Conservation (phyloP, 139 green algal genomes). For the Tetradesmus lagerheimii region DNA sequence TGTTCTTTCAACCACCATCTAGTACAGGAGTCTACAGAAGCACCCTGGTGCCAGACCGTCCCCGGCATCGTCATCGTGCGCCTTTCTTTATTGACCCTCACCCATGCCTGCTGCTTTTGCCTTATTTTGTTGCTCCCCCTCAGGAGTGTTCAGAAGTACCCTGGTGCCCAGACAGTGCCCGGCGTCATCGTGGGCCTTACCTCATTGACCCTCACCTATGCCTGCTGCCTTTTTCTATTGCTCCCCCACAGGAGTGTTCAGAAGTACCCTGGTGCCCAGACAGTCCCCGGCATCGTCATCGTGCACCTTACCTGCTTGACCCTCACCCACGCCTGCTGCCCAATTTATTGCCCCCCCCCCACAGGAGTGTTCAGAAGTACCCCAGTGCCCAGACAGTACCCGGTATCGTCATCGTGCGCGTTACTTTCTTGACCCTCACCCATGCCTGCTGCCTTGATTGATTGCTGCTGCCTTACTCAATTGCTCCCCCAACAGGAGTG, state of each 20-base stretch:
- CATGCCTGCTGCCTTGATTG: too few species aligned
- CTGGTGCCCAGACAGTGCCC: not conserved
- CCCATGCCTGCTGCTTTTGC: not conserved
- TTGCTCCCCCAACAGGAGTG: too few species aligned
- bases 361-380: not conserved
- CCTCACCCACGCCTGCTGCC: too few species aligned
- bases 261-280: not conserved
- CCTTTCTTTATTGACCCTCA: too few species aligned
- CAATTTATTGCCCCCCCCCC: too few species aligned
- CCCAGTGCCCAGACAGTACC: not conserved
- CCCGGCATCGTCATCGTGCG: constrained; percentile 15
- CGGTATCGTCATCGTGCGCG: constrained; percentile 5
- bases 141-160: not conserved
- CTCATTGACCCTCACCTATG: too few species aligned
- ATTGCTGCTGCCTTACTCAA: too few species aligned
- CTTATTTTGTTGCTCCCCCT: not conserved
- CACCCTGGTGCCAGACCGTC: not conserved
- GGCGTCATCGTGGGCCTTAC: not conserved
- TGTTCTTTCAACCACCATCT: too few species aligned
- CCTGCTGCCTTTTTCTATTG: not conserved
- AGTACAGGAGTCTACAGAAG: not conserved
- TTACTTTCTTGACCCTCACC: too few species aligned
- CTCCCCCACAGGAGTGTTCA: not conserved
- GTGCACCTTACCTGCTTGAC: too few species aligned
- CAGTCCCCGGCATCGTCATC: not conserved